These are phyloP conservation scores for Tricholoma furcatifolium DNA, from an alignment of 768 basidiomycete genomes.

Conservation along the genomic window DNA sequence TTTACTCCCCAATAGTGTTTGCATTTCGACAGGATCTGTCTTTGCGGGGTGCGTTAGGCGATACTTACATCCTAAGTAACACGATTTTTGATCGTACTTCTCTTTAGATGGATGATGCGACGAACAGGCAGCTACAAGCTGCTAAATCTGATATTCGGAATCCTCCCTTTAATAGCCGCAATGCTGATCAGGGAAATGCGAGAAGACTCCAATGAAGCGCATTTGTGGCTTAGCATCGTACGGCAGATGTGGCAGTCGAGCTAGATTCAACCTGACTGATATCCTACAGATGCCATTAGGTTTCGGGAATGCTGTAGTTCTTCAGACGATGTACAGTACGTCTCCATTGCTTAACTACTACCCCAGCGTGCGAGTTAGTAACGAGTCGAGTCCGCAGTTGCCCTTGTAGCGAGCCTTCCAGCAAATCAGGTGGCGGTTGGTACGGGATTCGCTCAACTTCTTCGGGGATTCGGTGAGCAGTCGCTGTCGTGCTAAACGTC, in stretches of 20 bases:
- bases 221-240: conserved; percentile 49
- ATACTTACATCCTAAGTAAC: no score
- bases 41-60: conserved; percentile 51
- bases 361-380: not conserved
- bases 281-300: conserved; percentile 52
- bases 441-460: conserved; percentile 58
- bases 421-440: conserved; percentile 54
- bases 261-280: conserved; percentile 7
- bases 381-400: conserved; percentile 36
- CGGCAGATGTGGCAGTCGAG: not conserved
- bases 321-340: conserved; percentile 61
- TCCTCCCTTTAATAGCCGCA: conserved; percentile 46
- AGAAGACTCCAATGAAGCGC: conserved; percentile 39
- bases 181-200: conserved; percentile 39
- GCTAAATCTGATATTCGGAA: conserved; percentile 47
- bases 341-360: not conserved
- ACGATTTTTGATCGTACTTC: not conserved
- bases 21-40: conserved; percentile 50
- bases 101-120: conserved; percentile 44
- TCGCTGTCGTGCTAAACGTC: not conserved
- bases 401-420: conserved; percentile 54
- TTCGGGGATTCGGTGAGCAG: conserved; percentile 53
- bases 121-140: conserved; percentile 49
- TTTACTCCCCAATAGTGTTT: conserved; percentile 51
- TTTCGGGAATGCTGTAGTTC: conserved; percentile 63